phyloP scores from a whole-genome alignment of 2,329 filamentous ascomycete genomes.

The Talaromyces sp. region DNA sequence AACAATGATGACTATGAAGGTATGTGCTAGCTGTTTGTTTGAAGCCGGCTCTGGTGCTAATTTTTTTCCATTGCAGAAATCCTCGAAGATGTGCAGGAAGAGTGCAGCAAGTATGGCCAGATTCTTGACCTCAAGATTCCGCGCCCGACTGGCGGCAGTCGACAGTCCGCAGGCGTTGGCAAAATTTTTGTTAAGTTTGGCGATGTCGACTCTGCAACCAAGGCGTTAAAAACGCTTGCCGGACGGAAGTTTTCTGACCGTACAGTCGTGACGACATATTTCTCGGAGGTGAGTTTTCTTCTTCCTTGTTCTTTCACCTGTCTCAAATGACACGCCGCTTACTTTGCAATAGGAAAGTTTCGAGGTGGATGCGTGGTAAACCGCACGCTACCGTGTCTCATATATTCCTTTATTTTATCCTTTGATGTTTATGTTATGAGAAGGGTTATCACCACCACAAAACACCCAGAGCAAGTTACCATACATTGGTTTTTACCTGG shows the following conservation, averaged over 20 bases:
- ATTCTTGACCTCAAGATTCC: conserved; percentile 91
- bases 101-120: conserved; percentile 85
- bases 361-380: conserved; percentile 81
- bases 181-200: conserved; percentile 98
- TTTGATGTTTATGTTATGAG: neutral
- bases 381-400: neutral
- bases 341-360: conserved; percentile 70
- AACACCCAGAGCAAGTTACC: neutral
- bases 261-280: conserved; percentile 94
- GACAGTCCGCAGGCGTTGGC: conserved; percentile 83
- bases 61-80: conserved; percentile 64
- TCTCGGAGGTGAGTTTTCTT: conserved; percentile 69
- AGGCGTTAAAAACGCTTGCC: conserved; percentile 82
- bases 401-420: neutral
- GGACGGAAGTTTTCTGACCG: conserved; percentile 94
- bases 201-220: conserved; percentile 68
- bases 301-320: conserved; percentile 25
- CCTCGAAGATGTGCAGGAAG: conserved; percentile 85
- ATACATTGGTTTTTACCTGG: neutral
- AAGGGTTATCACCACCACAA: neutral
- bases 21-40: conserved; percentile 36
- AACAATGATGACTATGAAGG: conserved; percentile 95
- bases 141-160: conserved; percentile 74
- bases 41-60: neutral
- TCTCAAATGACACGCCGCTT: neutral